phyloP scores from a whole-genome alignment of 2,329 filamentous ascomycete species.

The Aspergillus flavus region DNA sequence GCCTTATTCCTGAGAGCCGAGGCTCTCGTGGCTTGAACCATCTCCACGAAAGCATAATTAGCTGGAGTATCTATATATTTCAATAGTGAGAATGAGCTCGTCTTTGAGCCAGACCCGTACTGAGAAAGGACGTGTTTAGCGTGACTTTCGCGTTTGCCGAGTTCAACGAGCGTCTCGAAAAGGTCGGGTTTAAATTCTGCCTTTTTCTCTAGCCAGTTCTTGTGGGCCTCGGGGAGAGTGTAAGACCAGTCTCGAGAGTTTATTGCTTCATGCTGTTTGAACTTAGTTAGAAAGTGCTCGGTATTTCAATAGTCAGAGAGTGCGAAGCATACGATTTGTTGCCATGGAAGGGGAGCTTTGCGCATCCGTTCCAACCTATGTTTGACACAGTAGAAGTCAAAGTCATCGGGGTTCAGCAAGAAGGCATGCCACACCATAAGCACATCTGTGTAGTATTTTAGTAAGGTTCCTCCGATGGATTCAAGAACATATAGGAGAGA shows the following conservation, averaged over 20 bases:
- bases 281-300: neutral
- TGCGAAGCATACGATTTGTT: conserved; percentile 41
- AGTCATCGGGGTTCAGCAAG: conserved; percentile 71
- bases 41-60: neutral
- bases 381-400: conserved; percentile 69
- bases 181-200: conserved; percentile 8
- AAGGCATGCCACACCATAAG: conserved; percentile 80
- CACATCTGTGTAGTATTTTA: conserved; percentile 55
- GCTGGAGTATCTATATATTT: no score
- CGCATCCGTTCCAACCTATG: conserved; percentile 58
- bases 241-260: conserved; percentile 16
- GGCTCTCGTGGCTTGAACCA: neutral
- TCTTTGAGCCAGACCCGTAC: neutral
- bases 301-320: neutral
- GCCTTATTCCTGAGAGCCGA: neutral
- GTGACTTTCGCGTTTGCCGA: neutral
- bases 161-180: conserved; percentile 5
- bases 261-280: conserved; percentile 17
- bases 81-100: neutral
- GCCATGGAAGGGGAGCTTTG: conserved; percentile 67
- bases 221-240: neutral
- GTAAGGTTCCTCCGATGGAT: no score
- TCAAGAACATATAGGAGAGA: neutral
- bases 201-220: neutral
- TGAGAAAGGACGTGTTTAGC: neutral